phyloP scores from a whole-genome alignment of 2,329 filamentous ascomycete genomes.

The Cladobotryum mycophilum region DNA sequence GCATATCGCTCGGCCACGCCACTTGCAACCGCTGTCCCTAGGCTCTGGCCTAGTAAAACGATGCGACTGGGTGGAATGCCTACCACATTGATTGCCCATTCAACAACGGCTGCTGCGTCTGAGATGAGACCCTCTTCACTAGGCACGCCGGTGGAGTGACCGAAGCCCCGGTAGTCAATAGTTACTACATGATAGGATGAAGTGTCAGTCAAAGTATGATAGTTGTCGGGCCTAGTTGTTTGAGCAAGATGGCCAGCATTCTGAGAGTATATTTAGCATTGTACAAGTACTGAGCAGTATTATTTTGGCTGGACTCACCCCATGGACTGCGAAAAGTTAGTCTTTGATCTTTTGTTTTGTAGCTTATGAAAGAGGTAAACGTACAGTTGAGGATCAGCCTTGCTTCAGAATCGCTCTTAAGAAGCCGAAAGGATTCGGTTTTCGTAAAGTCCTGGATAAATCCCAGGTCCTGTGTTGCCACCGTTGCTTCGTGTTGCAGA shows the following conservation, averaged over 20 bases:
- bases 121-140: slow-evolving; percentile 74
- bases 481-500: slow-evolving; percentile 58
- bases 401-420: slow-evolving; percentile 57
- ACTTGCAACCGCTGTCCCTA: slow-evolving; percentile 78
- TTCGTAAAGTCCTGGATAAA: slow-evolving; percentile 48
- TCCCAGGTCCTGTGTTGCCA: slow-evolving; percentile 48
- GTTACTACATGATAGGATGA: slow-evolving; percentile 76
- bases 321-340: slow-evolving; percentile 45
- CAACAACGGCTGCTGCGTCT: slow-evolving; percentile 67
- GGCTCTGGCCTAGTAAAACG: slow-evolving; percentile 75
- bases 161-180: slow-evolving; percentile 87
- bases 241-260: slow-evolving; percentile 86
- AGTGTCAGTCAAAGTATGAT: slow-evolving; percentile 68
- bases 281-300: slow-evolving; percentile 21
- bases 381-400: slow-evolving; percentile 59
- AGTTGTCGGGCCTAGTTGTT: slow-evolving; percentile 66
- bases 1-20: slow-evolving; percentile 68
- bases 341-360: too few relatives aligned
- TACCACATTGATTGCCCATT: slow-evolving; percentile 62
- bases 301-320: slow-evolving; percentile 39
- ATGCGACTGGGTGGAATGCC: slow-evolving; percentile 65
- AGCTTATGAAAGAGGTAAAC: slow-evolving; percentile 17
- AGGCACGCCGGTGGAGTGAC: slow-evolving; percentile 71
- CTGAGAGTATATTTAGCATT: slow-evolving; percentile 32
- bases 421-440: slow-evolving; percentile 53